These are phyloP conservation scores for Kuraishia molischiana DNA, from an alignment of 805 yeast genomes.

Conservation along the genomic window DNA sequence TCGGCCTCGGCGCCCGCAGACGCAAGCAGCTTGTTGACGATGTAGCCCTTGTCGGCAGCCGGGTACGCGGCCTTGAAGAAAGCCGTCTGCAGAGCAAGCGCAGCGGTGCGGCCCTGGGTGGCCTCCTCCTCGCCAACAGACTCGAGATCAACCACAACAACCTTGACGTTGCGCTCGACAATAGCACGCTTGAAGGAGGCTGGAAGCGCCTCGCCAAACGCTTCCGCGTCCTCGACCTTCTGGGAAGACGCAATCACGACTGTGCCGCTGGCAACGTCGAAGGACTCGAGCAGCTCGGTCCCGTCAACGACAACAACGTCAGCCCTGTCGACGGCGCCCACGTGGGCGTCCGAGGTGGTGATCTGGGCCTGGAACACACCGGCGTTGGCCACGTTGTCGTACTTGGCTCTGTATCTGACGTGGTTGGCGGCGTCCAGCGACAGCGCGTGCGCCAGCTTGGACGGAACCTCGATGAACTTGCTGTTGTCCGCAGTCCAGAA, in stretches of 20 bases:
- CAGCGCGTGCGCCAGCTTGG: slow-evolving; percentile 57
- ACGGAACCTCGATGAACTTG: slow-evolving; percentile 42
- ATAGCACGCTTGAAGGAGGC: slow-evolving; percentile 38
- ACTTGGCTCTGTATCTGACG: slow-evolving; percentile 51
- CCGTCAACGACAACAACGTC: slow-evolving; percentile 59
- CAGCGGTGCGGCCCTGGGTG: slow-evolving; percentile 65
- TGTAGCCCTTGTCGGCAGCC: slow-evolving; percentile 43
- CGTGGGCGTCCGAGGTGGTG: slow-evolving; percentile 19
- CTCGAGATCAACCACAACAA: slow-evolving; percentile 53
- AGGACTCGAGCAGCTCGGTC: slow-evolving; percentile 37
- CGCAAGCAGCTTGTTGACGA: slow-evolving; percentile 70
- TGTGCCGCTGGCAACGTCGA: slow-evolving; percentile 54
- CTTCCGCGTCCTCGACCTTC: slow-evolving; percentile 29
- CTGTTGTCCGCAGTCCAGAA: slow-evolving; percentile 68
- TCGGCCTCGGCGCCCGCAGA: slow-evolving; percentile 80
- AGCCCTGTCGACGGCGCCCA: slow-evolving; percentile 41
- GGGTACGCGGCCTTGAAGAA: slow-evolving; percentile 71
- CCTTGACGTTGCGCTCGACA: slow-evolving; percentile 39
- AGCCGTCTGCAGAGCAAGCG: slow-evolving; percentile 69
- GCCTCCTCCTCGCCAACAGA: slow-evolving; percentile 57
- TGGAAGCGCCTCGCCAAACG: slow-evolving; percentile 44
- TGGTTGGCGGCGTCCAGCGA: slow-evolving; percentile 48
- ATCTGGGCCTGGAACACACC: slow-evolving; percentile 71
- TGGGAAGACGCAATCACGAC: slow-evolving; percentile 34
- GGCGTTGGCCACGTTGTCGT: slow-evolving; percentile 62